These are phyloP conservation scores for Trichoderma arundinaceum DNA, from an alignment of 2,329 filamentous ascomycete genomes.

Conservation along the genomic window DNA sequence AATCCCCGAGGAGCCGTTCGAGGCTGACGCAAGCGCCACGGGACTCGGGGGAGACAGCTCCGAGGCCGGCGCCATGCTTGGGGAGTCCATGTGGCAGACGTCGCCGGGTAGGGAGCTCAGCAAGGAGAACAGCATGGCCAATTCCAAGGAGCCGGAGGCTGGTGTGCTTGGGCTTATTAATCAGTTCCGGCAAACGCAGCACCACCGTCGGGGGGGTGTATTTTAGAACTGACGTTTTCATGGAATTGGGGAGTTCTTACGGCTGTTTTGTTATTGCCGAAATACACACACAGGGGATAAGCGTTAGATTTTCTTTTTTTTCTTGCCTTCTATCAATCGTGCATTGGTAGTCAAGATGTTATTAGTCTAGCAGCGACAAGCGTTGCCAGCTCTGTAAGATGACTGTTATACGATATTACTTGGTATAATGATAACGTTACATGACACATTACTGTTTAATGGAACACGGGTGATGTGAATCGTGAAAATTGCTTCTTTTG, in stretches of 20 bases:
- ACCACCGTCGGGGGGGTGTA: slow-evolving; percentile 54
- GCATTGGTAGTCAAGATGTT: not conserved
- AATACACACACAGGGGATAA: not conserved
- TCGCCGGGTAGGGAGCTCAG: slow-evolving; percentile 58
- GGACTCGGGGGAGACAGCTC: slow-evolving; percentile 63
- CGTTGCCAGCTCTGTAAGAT: not conserved
- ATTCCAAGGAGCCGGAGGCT: slow-evolving; percentile 54
- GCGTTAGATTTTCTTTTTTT: not conserved
- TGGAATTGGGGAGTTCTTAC: not conserved
- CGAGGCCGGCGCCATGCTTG: slow-evolving; percentile 57
- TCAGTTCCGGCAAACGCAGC: slow-evolving; percentile 63
- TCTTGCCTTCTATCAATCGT: not conserved
- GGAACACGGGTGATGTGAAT: not conserved
- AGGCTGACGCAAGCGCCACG: slow-evolving; percentile 52
- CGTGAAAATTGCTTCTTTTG: slow-evolving; percentile 15
- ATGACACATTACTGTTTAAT: too few relatives aligned
- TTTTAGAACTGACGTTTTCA: not conserved
- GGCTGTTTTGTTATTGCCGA: not conserved
- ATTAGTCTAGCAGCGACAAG: not conserved
- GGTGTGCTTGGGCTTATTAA: slow-evolving; percentile 64
- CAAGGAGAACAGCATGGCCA: slow-evolving; percentile 57
- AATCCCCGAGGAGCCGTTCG: slow-evolving; percentile 62
- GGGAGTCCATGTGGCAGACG: slow-evolving; percentile 65
- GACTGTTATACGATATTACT: not conserved
- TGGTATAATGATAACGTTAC: not conserved